Percentiles rank a stretch among this genome's conserved stretches.
Conservation (phyloP, 2,329 filamentous ascomycete species). For the Periglandula ipomoeae region DNA sequence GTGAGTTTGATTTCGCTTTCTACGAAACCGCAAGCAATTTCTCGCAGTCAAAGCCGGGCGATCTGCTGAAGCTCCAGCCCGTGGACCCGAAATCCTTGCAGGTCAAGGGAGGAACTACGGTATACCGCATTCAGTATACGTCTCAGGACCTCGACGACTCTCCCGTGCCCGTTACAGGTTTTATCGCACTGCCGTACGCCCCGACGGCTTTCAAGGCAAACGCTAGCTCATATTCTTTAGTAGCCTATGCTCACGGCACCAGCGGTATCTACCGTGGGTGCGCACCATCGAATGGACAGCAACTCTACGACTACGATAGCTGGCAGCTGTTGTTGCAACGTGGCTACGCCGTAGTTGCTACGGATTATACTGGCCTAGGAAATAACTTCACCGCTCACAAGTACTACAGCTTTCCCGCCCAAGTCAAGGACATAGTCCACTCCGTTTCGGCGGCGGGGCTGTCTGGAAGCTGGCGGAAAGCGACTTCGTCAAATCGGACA, state of each 20-base stretch:
- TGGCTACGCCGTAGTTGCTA: slow-evolving; percentile 13
- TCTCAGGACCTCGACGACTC: slow-evolving; percentile 10
- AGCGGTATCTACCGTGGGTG: slow-evolving; percentile 8
- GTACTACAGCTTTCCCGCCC: slow-evolving; percentile 9
- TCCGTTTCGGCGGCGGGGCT: slow-evolving; percentile 12
- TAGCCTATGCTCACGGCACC: slow-evolving; percentile 12
- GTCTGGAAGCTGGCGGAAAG: slow-evolving; percentile 14
- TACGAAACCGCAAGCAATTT: slow-evolving; percentile 11
- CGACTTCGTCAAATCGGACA: slow-evolving; percentile 6
- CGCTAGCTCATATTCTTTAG: too few relatives aligned
- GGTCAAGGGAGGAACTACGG: slow-evolving; percentile 9
- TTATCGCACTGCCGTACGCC: slow-evolving; percentile 9
- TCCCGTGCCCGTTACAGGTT: slow-evolving; percentile 11
- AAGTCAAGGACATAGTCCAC: slow-evolving; percentile 12
- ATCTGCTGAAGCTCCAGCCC: slow-evolving; percentile 12
- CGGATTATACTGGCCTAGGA: slow-evolving; percentile 15
- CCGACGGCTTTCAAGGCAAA: too few relatives aligned
- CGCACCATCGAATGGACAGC: slow-evolving; percentile 7
- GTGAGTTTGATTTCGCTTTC: slow-evolving; percentile 8
- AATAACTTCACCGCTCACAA: slow-evolving; percentile 14
- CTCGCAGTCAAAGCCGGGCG: slow-evolving; percentile 7
- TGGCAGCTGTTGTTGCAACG: slow-evolving; percentile 7
- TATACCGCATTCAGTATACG: slow-evolving; percentile 14
- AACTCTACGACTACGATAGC: slow-evolving; percentile 8
- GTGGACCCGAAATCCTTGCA: slow-evolving; percentile 6